Conservation (phyloP, 1,284 basidiomycete genomes). For the Stygiomarasmius scandens region DNA sequence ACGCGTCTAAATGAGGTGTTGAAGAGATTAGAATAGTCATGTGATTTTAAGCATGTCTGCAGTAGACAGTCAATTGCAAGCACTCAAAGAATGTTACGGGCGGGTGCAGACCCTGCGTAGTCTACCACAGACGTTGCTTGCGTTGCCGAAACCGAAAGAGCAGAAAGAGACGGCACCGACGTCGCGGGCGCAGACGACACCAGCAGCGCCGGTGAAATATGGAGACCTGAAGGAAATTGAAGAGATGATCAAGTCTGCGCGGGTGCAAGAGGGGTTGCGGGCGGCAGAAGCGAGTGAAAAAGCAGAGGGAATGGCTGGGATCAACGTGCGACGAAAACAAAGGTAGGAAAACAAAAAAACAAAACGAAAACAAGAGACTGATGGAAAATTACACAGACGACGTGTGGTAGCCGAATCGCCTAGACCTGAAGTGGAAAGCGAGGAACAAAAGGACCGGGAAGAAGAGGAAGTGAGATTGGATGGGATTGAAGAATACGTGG, state of each 20-base stretch:
- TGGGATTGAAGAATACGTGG: slow-evolving; percentile 51
- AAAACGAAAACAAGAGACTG: neutral
- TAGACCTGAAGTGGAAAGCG: slow-evolving; percentile 52
- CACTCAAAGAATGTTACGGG: slow-evolving; percentile 46
- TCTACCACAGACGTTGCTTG: slow-evolving; percentile 44
- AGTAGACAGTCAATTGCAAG: slow-evolving; percentile 42
- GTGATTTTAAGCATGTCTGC: neutral
- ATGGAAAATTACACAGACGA: slow-evolving; percentile 37
- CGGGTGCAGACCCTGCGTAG: slow-evolving; percentile 47
- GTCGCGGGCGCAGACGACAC: too few species aligned
- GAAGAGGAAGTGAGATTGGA: slow-evolving; percentile 43
- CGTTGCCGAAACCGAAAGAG: slow-evolving; percentile 24
- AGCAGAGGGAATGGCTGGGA: slow-evolving; percentile 48
- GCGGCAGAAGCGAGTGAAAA: slow-evolving; percentile 53
- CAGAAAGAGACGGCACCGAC: slow-evolving; percentile 6
- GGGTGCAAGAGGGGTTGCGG: slow-evolving; percentile 55
- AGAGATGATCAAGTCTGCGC: slow-evolving; percentile 46
- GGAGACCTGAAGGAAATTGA: slow-evolving; percentile 47
- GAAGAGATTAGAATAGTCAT: slow-evolving; percentile 8
- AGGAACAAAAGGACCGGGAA: slow-evolving; percentile 34
- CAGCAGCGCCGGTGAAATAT: slow-evolving; percentile 34
- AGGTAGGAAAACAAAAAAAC: slow-evolving; percentile 35
- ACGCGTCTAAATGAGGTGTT: slow-evolving; percentile 56
- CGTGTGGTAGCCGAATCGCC: slow-evolving; percentile 62
- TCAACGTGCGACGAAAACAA: slow-evolving; percentile 50